phyloP scores from a whole-genome alignment of 1,284 basidiomycete species.

The Trametes polyzona region DNA sequence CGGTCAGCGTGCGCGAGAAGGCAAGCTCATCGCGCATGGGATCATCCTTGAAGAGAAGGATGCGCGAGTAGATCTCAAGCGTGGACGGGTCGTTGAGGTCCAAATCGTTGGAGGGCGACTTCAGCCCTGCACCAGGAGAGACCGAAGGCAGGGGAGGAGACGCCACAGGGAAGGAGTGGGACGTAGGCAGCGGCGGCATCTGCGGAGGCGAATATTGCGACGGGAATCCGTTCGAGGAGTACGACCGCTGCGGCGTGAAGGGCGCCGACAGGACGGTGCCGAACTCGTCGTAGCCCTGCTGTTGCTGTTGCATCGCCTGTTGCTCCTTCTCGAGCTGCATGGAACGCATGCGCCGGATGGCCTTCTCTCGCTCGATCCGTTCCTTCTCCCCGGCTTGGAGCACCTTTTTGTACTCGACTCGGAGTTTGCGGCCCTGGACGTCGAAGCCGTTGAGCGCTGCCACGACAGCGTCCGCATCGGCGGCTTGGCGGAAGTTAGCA shows the following conservation, averaged over 20 bases:
- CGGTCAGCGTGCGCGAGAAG: constrained; percentile 85
- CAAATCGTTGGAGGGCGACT: constrained; percentile 66
- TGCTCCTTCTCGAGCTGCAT: constrained; percentile 91
- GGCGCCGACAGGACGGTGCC: constrained; percentile 50
- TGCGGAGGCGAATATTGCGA: constrained; percentile 65
- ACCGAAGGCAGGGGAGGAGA: constrained; percentile 53
- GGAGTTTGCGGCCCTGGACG: constrained; percentile 96
- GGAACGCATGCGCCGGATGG: constrained; percentile 95
- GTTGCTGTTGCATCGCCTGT: constrained; percentile 45
- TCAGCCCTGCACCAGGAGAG: constrained; percentile 64
- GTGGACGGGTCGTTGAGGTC: constrained; percentile 97
- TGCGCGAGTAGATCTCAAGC: constrained; percentile 96
- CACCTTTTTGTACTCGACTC: constrained; percentile 99
- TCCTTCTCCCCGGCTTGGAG: constrained; percentile 99
- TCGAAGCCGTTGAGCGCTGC: constrained; percentile 95
- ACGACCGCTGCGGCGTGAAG: constrained; percentile 68
- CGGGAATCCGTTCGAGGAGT: constrained; percentile 63
- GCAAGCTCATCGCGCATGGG: constrained; percentile 97
- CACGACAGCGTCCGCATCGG: constrained; percentile 94
- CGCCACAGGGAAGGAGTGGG: constrained; percentile 55
- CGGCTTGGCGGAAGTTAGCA: constrained; percentile 93
- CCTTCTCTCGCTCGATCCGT: constrained; percentile 98
- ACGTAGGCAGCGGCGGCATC: constrained; percentile 59
- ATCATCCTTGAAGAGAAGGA: constrained; percentile 97
- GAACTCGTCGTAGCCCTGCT: constrained; percentile 68